These are phyloP conservation scores for Nicotiana benthamiana DNA, from an alignment of 257 asterid species.

Conservation along the genomic window DNA sequence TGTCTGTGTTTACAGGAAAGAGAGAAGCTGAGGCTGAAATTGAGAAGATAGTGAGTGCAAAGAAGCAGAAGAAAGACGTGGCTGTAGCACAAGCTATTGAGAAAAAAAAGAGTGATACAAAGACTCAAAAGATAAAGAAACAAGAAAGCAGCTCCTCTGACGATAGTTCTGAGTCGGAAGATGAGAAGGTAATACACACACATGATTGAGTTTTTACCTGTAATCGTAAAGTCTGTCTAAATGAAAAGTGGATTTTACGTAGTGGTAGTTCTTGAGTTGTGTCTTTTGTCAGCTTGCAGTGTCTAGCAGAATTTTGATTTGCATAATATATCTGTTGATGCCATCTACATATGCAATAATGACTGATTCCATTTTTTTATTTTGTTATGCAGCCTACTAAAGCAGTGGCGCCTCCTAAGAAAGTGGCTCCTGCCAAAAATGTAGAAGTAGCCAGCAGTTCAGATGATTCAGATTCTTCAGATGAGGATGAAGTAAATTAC, in stretches of 20 bases:
- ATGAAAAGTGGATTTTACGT: neutral
- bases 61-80: conserved; percentile 31
- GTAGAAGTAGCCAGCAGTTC: conserved; percentile 16
- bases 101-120: conserved; percentile 26
- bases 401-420: conserved; percentile 3
- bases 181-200: conserved; percentile 20
- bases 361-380: neutral
- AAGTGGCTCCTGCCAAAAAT: neutral
- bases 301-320: neutral
- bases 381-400: conserved; percentile 9
- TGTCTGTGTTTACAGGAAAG: conserved; percentile 21
- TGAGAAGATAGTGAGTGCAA: conserved; percentile 24
- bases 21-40: conserved; percentile 34
- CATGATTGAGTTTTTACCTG: neutral
- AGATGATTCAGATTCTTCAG: conserved; percentile 1
- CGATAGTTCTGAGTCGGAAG: conserved; percentile 25
- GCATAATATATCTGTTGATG: neutral
- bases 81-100: conserved; percentile 16
- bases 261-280: neutral
- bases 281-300: neutral
- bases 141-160: conserved; percentile 43
- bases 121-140: conserved; percentile 27
- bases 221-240: too few species aligned
- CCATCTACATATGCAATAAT: neutral
- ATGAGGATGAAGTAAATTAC: neutral